Base-by-base conservation (phyloP, 2,329 filamentous ascomycete species). In the Clonostachys rhizophaga region DNA sequence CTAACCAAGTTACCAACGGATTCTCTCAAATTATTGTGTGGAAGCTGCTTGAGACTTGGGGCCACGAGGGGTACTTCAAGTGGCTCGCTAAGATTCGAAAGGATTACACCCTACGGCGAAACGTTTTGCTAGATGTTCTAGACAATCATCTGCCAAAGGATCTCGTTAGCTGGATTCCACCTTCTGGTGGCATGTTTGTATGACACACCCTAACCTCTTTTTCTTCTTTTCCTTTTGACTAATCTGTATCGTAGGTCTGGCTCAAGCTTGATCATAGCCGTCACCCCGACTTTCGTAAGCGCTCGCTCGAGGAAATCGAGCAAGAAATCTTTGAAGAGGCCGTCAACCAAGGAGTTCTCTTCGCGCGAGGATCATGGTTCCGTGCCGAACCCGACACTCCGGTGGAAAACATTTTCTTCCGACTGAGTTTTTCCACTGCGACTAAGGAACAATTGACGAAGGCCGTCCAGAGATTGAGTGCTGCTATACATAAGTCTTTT, bases 151-250 rank as follows among this genome's bases (percentile, higher is more conserved):
- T 95, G 24, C 89, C 89, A 0, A 68, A 62, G 33, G 81, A 86
- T 14, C 70, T 95, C 24, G 84, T 89, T n/a, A 80, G 72, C 61
- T 95, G 89, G 89, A 78, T 72, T 17, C 76, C 86, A 2, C 89
- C 90, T 1, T 77, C 76, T 50, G 87, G 89, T 3, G 90, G 90
- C 58, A 96, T 96, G 91, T 96, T 95, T 75, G 83, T 87, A 66
- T 74, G 83, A 80, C 24, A 30, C 8, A 8, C 24, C 9, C 8
- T 40, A 7, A 47, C 10, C 24, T 10, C 6, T 8, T 49, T 49
- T 36, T 33, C 37, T 42, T 40, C n/a, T 24, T 46, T n/a, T 18
- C 39, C 43, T 40, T 33, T 18, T n/a, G 17, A 40, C 37, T 30
- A 30, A 30, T 10, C 11, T 40, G 7, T 40, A n/a, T 9, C 9